Conservation (phyloP, 805 yeast genomes). For the Jamesozyma hellenica region DNA sequence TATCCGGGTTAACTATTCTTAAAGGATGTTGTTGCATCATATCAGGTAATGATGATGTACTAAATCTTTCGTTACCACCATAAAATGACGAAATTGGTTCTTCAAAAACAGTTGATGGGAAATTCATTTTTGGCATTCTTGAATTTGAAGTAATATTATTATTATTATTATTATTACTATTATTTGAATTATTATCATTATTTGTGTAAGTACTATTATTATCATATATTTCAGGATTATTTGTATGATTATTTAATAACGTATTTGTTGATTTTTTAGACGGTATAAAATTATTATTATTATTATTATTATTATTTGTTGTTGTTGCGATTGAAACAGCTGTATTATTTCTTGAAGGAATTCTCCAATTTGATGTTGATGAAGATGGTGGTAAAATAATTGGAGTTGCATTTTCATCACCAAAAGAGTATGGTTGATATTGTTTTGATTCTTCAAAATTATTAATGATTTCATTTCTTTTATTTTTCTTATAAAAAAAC, state of each 20-base stretch:
- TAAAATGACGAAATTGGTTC: slow-evolving; percentile 12
- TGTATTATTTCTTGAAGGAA: slow-evolving; percentile 9
- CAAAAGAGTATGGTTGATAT: slow-evolving; percentile 30
- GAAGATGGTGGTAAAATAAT: slow-evolving; percentile 13
- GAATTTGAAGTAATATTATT: not conserved
- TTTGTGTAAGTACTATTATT: not conserved
- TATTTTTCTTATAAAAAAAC: slow-evolving; percentile 27
- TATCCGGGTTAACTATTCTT: slow-evolving; percentile 41
- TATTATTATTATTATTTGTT: not conserved
- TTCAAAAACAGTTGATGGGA: slow-evolving; percentile 11
- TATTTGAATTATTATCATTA: not conserved
- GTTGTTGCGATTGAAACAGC: slow-evolving; percentile 1
- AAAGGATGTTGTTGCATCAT: slow-evolving; percentile 30
- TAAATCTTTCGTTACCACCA: slow-evolving; percentile 37
- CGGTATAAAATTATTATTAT: not conserved
- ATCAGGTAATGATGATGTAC: slow-evolving; percentile 48
- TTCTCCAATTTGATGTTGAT: slow-evolving; percentile 8
- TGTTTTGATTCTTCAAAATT: slow-evolving; percentile 33
- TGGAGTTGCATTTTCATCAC: slow-evolving; percentile 26
- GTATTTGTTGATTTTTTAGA: not conserved
- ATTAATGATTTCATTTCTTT: slow-evolving; percentile 17
- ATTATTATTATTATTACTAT: not conserved
- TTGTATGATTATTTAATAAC: not conserved
- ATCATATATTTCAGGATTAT: not conserved
- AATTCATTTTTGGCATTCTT: not conserved